Evolutionary conservation across 139 green algal species (phyloP).

Genomic region (Chlorella ohadii): DNA sequence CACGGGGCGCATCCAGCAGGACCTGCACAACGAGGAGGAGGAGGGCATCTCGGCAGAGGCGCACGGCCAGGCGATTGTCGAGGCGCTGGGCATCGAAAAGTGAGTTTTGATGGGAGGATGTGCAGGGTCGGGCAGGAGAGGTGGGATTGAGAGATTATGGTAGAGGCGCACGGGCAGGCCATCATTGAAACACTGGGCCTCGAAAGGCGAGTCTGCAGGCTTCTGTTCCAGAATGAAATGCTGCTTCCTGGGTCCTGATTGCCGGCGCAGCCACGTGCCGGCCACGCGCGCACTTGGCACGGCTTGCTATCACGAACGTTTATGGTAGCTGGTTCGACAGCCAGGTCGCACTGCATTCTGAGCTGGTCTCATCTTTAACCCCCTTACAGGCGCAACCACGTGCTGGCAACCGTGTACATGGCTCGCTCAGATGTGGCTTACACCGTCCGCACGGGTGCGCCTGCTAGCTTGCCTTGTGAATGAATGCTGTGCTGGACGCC

Average conservation of each 20-base stretch:
- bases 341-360: too few relatives aligned
- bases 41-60: slow-evolving; percentile 90
- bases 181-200: too few relatives aligned
- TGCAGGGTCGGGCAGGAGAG: not conserved
- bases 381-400: slow-evolving; percentile 62
- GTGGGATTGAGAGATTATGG: not conserved
- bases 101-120: slow-evolving; percentile 1
- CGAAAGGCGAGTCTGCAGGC: too few relatives aligned
- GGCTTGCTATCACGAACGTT: too few relatives aligned
- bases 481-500: too few relatives aligned
- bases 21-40: slow-evolving; percentile 90
- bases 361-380: too few relatives aligned
- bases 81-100: slow-evolving; percentile 74
- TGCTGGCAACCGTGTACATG: slow-evolving; percentile 92
- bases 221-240: too few relatives aligned
- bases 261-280: too few relatives aligned
- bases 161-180: not conserved
- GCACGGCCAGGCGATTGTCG: slow-evolving; percentile 84
- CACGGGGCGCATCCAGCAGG: slow-evolving; percentile 85
- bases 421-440: slow-evolving; percentile 82
- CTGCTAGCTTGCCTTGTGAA: too few relatives aligned
- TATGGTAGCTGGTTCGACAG: too few relatives aligned
- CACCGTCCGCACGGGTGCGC: slow-evolving; percentile 71
- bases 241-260: too few relatives aligned
- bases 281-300: too few relatives aligned